Percentiles rank a stretch among this genome's conserved stretches.
phyloP scores from a whole-genome alignment of 2,329 filamentous ascomycete species.

The Chaetomiaceae sp. region DNA sequence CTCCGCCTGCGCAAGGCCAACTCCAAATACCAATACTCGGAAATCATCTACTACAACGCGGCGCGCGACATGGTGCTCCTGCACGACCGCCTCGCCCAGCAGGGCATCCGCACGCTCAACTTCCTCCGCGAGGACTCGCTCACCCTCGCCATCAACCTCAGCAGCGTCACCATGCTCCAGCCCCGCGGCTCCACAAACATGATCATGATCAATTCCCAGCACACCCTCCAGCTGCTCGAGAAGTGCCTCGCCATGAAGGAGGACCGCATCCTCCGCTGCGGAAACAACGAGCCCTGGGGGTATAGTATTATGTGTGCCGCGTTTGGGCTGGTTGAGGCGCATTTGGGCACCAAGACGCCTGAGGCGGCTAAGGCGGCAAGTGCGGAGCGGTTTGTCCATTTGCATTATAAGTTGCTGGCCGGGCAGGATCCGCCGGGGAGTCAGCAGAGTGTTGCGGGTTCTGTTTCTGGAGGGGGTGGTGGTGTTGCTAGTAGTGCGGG shows the following conservation, averaged over 20 bases:
- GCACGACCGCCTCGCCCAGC: slow-evolving; percentile 55
- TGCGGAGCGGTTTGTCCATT: slow-evolving; percentile 54
- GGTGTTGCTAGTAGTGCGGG: not conserved
- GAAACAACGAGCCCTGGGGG: slow-evolving; percentile 60
- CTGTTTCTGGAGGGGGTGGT: not conserved
- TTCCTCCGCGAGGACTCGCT: slow-evolving; percentile 57
- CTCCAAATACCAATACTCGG: slow-evolving; percentile 58
- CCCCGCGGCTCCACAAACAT: slow-evolving; percentile 54
- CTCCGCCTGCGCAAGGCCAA: slow-evolving; percentile 55
- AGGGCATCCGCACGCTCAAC: slow-evolving; percentile 54
- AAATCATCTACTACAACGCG: slow-evolving; percentile 59
- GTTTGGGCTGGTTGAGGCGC: slow-evolving; percentile 53
- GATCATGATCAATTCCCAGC: slow-evolving; percentile 57
- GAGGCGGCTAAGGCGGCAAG: slow-evolving; percentile 55
- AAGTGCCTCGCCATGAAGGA: slow-evolving; percentile 58
- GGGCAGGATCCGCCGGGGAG: slow-evolving; percentile 42
- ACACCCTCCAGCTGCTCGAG: slow-evolving; percentile 57
- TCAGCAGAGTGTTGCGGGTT: slow-evolving; percentile 10
- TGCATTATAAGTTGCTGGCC: slow-evolving; percentile 53
- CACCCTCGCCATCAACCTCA: slow-evolving; percentile 56
- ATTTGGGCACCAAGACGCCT: slow-evolving; percentile 52
- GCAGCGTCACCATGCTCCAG: slow-evolving; percentile 57
- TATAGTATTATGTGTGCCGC: slow-evolving; percentile 61
- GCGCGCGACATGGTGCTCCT: slow-evolving; percentile 58
- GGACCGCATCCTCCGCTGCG: slow-evolving; percentile 55